A percentile compares a stretch with the other conserved stretches of the same genome.
These are phyloP conservation scores for Trichophyton simii DNA, from an alignment of 2,329 filamentous ascomycete genomes.

Conservation along the genomic window DNA sequence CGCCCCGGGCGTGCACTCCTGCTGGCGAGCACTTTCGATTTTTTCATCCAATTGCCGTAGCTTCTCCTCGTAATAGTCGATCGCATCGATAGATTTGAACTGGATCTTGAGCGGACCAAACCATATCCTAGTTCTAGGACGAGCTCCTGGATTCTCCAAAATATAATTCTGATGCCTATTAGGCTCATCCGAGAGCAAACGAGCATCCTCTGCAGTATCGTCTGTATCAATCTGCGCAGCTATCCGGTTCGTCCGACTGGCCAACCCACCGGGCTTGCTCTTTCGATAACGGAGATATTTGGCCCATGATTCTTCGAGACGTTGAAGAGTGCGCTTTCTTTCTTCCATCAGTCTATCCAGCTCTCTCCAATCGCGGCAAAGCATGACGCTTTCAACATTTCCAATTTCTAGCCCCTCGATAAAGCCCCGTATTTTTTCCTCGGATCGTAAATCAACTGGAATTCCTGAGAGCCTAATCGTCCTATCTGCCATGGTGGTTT, in stretches of 20 bases:
- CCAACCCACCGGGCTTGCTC: constrained; percentile 32
- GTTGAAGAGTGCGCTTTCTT: constrained; percentile 52
- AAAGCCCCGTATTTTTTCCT: constrained; percentile 71
- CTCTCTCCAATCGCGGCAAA: constrained; percentile 77
- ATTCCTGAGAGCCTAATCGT: constrained; percentile 88
- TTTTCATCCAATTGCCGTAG: constrained; percentile 65
- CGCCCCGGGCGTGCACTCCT: constrained; percentile 64
- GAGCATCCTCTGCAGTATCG: constrained; percentile 26
- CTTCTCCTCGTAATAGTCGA: constrained; percentile 86
- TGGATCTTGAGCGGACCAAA: constrained; percentile 64
- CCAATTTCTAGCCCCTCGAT: constrained; percentile 83
- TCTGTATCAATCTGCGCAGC: neutral
- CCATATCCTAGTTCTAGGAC: constrained; percentile 62
- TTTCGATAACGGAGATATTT: constrained; percentile 53
- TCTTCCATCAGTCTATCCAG: constrained; percentile 62
- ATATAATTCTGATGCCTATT: constrained; percentile 41
- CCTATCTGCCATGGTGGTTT: constrained; percentile 89
- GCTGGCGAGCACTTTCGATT: constrained; percentile 56
- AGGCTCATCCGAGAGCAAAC: constrained; percentile 37
- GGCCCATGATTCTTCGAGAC: constrained; percentile 74
- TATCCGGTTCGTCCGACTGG: constrained; percentile 26
- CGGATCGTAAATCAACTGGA: constrained; percentile 62
- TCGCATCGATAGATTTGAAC: constrained; percentile 67
- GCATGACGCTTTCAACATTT: constrained; percentile 71
- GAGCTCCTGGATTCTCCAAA: constrained; percentile 35